Evolutionary conservation across 2,329 filamentous ascomycete genomes (phyloP), one percentile per base, ranked within the genome.

Genomic region (Cladorrhinum sp.): DNA sequence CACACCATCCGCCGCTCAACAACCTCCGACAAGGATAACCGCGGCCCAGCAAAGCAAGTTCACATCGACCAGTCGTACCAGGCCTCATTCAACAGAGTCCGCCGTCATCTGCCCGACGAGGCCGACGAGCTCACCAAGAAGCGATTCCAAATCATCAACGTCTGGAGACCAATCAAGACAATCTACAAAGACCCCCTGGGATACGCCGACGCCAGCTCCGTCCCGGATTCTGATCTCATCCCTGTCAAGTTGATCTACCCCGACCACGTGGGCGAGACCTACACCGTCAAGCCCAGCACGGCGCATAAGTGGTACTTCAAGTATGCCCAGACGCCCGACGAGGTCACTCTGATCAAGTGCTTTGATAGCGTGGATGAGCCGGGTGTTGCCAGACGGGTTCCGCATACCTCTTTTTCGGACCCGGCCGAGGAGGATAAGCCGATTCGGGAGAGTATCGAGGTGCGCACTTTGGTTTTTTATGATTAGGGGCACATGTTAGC

Each of bases 301-400:
- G 65, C 67, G 2, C 75, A 78, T 58, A 74, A 73, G 62, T 86
- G 83, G 82, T 81, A 80, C 66, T 86, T 79, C 70, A 76, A 82
- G 62, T 77, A 78, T 53, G 76, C 75, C 1, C 78, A 85, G 68
- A 76, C 73, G 0, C 82, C 82, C 0, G 75, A 80, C 2, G 78
- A 87, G 73, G 80, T 83, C 2, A 75, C 83, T 2, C 67, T 87
- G 49, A 84, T 87, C 72, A 87, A 87, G 70, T 86, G 82, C 67
- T 87, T 82, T 67, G 85, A 87, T 70, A 82, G 63, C 14, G 21
- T 77, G 80, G 62, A 87, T 0, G 52, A 33, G 5, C 56, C 57
- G 83, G 2, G 82, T 81, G 0, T 78, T 75, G 65, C 70, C 1
- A 57, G 68, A 1, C 66, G 70, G 1, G 62, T 65, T 18, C 70